phyloP scores from a whole-genome alignment of 768 basidiomycete species.

The Clavulina sp. region DNA sequence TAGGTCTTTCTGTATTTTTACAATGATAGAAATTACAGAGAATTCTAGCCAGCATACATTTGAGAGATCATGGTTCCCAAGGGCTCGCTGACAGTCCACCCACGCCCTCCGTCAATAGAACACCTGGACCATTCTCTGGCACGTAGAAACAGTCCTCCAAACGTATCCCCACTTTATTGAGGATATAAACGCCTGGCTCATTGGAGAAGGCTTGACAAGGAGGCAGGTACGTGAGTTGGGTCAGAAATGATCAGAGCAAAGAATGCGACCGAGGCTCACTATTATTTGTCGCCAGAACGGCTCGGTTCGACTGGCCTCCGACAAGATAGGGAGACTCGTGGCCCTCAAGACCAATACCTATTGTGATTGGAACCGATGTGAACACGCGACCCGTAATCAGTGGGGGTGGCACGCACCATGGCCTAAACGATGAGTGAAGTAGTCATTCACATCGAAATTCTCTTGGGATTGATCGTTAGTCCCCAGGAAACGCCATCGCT shows the following conservation, averaged over 20 bases:
- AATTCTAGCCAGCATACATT: no score
- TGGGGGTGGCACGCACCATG: constrained; percentile 33
- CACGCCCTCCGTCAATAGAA: no score
- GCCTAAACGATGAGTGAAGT: constrained; percentile 70
- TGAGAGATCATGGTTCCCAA: no score
- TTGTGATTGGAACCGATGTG: constrained; percentile 7
- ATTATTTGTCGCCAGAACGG: constrained; percentile 37
- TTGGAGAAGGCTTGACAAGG: constrained; percentile 40
- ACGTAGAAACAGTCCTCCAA: constrained; percentile 75
- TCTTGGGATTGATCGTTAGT: no score
- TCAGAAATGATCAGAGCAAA: background rate
- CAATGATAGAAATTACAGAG: no score
- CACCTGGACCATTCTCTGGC: no score
- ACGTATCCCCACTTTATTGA: constrained; percentile 55
- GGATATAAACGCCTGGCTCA: constrained; percentile 65
- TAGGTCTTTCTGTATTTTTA: no score
- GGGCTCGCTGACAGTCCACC: no score
- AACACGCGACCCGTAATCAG: background rate
- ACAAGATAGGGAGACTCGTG: constrained; percentile 71
- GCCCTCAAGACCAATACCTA: constrained; percentile 70
- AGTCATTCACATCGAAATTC: constrained; percentile 32
- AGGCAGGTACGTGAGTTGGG: background rate
- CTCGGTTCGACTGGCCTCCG: constrained; percentile 42
- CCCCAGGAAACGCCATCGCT: no score
- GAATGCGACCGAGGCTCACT: background rate